Percentiles rank a stretch among this genome's conserved stretches.
phyloP scores from a whole-genome alignment of 2,329 filamentous ascomycete genomes.

The Seiridium unicorne region DNA sequence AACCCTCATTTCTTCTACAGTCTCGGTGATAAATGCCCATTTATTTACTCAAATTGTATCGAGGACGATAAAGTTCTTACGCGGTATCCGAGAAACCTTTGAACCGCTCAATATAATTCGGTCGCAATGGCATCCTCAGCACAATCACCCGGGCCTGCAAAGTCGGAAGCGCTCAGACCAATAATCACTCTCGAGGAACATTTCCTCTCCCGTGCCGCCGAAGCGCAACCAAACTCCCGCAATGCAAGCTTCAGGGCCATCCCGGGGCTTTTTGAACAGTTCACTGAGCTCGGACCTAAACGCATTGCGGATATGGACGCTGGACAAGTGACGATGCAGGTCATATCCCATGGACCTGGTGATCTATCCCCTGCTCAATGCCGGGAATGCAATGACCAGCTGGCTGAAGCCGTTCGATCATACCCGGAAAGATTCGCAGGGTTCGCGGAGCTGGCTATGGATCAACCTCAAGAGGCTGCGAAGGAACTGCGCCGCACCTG shows the following conservation, averaged over 20 bases:
- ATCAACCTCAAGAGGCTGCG: slow-evolving; percentile 2
- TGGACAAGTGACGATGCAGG: slow-evolving; percentile 4
- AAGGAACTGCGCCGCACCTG: slow-evolving; percentile 7
- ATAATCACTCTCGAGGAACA: not conserved
- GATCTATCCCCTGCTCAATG: slow-evolving; percentile 4
- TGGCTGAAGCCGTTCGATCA: not conserved
- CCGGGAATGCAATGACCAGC: slow-evolving; percentile 5
- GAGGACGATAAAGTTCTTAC: too few species aligned
- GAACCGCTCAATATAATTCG: too few species aligned
- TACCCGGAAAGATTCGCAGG: slow-evolving; percentile 2
- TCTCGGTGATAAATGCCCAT: too few species aligned
- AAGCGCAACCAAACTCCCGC: not conserved
- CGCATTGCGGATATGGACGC: slow-evolving; percentile 6
- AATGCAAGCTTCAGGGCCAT: slow-evolving; percentile 5
- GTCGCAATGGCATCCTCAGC: too few species aligned
- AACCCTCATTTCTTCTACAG: too few species aligned
- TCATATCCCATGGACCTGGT: slow-evolving; percentile 7
- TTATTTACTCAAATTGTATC: too few species aligned
- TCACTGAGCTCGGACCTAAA: slow-evolving; percentile 5
- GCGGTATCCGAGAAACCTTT: too few species aligned
- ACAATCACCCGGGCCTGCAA: too few species aligned
- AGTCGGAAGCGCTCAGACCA: not conserved
- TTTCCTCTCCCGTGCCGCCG: not conserved
- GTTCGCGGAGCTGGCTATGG: slow-evolving; percentile 7
- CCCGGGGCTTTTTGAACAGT: slow-evolving; percentile 1